Evolutionary conservation across 192 early-diverging fungal species (phyloP).

Genomic region (Podila clonocystis): DNA sequence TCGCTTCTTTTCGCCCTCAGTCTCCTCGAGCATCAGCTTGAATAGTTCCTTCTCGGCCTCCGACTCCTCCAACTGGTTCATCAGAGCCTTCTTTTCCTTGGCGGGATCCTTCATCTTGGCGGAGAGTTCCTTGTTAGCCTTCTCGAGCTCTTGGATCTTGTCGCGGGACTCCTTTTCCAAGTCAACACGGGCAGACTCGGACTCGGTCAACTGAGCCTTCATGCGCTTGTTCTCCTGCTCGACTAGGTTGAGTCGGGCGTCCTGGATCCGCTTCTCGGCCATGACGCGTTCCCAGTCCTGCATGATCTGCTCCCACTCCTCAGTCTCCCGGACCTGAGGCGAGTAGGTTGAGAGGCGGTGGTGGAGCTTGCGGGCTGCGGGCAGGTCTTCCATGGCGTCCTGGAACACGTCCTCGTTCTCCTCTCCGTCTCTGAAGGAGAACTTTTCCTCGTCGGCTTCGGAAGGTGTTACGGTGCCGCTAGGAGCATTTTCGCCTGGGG

Average conservation of each 20-base stretch:
- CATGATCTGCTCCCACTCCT: conserved; percentile 46
- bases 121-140: conserved; percentile 20
- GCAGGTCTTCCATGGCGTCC: conserved; percentile 37
- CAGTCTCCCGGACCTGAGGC: conserved; percentile 14
- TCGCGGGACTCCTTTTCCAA: conserved; percentile 24
- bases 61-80: conserved; percentile 37
- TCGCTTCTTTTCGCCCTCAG: conserved; percentile 38
- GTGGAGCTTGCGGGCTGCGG: conserved; percentile 26
- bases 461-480: conserved; percentile 30
- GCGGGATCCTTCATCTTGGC: conserved; percentile 28
- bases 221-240: conserved; percentile 46
- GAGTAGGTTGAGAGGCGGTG: conserved; percentile 22
- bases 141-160: conserved; percentile 21
- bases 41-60: conserved; percentile 44
- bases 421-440: conserved; percentile 6
- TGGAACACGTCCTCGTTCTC: conserved; percentile 17
- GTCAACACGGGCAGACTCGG: conserved; percentile 22
- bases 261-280: conserved; percentile 46
- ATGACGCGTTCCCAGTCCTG: conserved; percentile 44
- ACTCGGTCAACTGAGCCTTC: conserved; percentile 33
- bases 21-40: conserved; percentile 47
- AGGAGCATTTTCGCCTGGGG: not conserved
- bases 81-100: conserved; percentile 27
- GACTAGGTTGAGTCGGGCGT: conserved; percentile 30
- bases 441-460: conserved; percentile 3